Evolutionary conservation across 192 early-diverging fungal species (phyloP), one percentile per base, ranked within the genome.

Genomic region (Coemansia sp.): DNA sequence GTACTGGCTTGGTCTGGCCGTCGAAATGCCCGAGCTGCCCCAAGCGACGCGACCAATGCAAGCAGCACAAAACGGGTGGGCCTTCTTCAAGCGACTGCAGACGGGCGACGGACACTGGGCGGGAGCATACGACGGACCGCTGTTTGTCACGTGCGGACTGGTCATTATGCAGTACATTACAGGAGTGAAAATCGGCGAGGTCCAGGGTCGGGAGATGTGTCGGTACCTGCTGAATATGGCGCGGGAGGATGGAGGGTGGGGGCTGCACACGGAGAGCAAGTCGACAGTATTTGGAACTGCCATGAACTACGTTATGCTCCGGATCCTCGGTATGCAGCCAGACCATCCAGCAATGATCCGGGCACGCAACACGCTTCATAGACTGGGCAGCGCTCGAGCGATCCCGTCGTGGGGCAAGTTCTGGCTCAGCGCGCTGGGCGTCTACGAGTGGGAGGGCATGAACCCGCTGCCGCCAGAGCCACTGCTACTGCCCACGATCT

Each of bases 371-470:
- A 91, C 87, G 37, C 88, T 99, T 37, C 96, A 95, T 74, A 78
- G 82, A 62, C 83, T 97, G 32, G 94, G 96, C 46, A 92, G 96
- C 39, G 94, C 98, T 17, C 77, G 82, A 2, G 93, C 89, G 36
- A 86, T 88, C 17, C 94, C 98, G 41, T 88, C 95, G 25, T 99
- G 98, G 98, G 98, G 96, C 20, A 99, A 99, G 75, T 98, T 99
- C 76, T 99, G 98, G 98, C 90, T 99, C 10, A 73, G 92, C 19
- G 86, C 90, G 22, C 82, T 99, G 73, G 91, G 92, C 64, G 87
- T 93, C 8, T 99, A 99, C 77, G 93, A 97, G 42, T 99, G 93
- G 90, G 90, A 94, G 64, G 98, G 98, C 11, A 89, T 96, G 83
- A 98, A 98, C 69, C 94, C 96, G 45, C 82, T 99, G 40, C 96